Evolutionary conservation across 169 alveolate species (phyloP), one percentile per base, ranked within the genome.

Genomic region (Cryptosporidium meleagridis): DNA sequence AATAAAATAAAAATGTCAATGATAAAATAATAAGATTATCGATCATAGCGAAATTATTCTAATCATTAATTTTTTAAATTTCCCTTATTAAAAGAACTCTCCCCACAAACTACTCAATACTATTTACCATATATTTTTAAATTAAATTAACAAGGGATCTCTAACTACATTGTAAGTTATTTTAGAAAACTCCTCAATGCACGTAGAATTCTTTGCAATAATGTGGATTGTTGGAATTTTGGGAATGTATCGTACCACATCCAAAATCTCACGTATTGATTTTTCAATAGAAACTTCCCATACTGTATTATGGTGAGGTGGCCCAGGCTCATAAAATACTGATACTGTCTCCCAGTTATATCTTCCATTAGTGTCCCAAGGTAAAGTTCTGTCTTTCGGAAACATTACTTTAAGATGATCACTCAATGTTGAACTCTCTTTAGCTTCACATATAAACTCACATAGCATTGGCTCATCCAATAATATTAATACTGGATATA

Each of bases 391-490:
- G 26, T 80, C 89, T 16, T 65, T 48, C 9, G 89, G 89, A 62
- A 80, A 80, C 89, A 80, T 80, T n/a, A 80, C 51, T 52, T 80
- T 62, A 12, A 80, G 58, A 31, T 80, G 89, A 31, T 80, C 89
- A 9, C 33, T 2, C 53, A 80, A 21, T 21, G 33, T 61, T 14
- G 89, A 80, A 18, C 26, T 62, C 70, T 80, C 89, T 16, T 23
- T 59, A 8, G 80, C 89, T 48, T 80, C 89, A 65, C 89, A 80
- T 16, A 80, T 80, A 29, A 80, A 80, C 51, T 80, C 89, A 23
- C 89, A 80, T 6, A 80, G 45, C 89, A 80, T 80, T 29, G 75
- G 80, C 41, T 80, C 89, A 65, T 80, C 89, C 68, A 80, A 65
- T 39, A 80, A 80, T 29, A 80, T 51, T 14, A 80, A 39, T 62